Percentiles rank a stretch among this genome's conserved stretches.
These are phyloP conservation scores for Rhodotorula taiwanensis DNA, from an alignment of 768 basidiomycete genomes.

Conservation along the genomic window DNA sequence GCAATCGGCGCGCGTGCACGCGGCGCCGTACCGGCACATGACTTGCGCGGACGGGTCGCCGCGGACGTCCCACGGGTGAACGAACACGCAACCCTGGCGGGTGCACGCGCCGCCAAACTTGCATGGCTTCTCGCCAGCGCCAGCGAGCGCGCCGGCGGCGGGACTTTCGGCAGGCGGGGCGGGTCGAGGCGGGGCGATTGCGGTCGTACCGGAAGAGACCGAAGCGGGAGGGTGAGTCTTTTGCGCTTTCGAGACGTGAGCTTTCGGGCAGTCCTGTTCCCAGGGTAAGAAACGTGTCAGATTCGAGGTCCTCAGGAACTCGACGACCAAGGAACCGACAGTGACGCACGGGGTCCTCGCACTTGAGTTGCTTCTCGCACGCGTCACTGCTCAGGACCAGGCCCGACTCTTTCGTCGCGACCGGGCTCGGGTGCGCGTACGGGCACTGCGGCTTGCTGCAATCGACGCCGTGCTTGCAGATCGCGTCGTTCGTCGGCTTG, in stretches of 20 bases:
- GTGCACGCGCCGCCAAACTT: conserved; percentile 64
- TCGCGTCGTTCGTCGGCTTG: conserved; percentile 45
- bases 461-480: conserved; percentile 88
- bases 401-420: conserved; percentile 88
- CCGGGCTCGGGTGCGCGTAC: conserved; percentile 93
- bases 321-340: neutral
- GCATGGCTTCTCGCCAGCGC: conserved; percentile 38
- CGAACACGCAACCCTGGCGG: conserved; percentile 60
- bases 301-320: rapidly evolving
- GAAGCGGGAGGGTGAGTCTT: conserved; percentile 20
- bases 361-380: conserved; percentile 80
- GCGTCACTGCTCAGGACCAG: conserved; percentile 89
- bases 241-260: conserved; percentile 40
- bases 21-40: conserved; percentile 74
- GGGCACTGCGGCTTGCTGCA: conserved; percentile 85
- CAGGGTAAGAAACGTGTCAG: neutral
- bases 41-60: conserved; percentile 43
- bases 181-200: neutral
- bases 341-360: conserved; percentile 65
- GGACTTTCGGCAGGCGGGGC: conserved; percentile 10
- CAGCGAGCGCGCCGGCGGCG: conserved; percentile 19
- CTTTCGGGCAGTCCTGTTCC: conserved; percentile 40
- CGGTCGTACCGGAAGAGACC: conserved; percentile 7
- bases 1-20: conserved; percentile 76
- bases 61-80: conserved; percentile 52